Base-by-base conservation (phyloP, 2,329 filamentous ascomycete genomes). In the Fusarium xylarioides region DNA sequence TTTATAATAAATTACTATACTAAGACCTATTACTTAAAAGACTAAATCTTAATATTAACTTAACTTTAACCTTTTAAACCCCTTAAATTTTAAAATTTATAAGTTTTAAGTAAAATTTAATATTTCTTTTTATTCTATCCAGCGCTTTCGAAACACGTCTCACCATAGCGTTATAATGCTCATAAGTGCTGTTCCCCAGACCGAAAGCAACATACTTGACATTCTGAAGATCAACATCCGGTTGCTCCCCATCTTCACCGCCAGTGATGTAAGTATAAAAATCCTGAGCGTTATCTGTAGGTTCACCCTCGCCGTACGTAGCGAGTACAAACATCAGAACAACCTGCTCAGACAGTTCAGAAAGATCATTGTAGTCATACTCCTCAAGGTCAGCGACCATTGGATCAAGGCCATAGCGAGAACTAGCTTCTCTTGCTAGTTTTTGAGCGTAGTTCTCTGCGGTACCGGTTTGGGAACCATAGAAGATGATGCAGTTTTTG, bases 341-440 rank as follows among this genome's bases (percentile, higher is more conserved):
- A 7, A 40, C 37, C 4, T 61, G 47, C 21, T 43, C 57, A 2
- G 57, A 43, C 1, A 61, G 30, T 8, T 61, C 57, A 1, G 37
- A 55, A 0, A 61, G 49, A 6, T 55, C 57, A 21, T 43, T 40
- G 11, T 56, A 61, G 32, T 61, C 57, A 9, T 61, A 61, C 15
- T 61, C 57, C 4, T 61, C 57, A 7, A 61, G 57, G 7, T 61
- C 57, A 12, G 57, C 57, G n/a, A 61, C 57, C 37, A 61, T 61
- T 8, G 57, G 37, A 28, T 61, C 47, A 4, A 61, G 32, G 7
- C 57, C 57, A 23, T 56, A 61, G 12, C 57, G 49, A 0, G 57
- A 61, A 55, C 47, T 56, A 16, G 49, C 57, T 35, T 61, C 57
- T 55, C 57, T 21, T 0, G 47, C 57, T 11, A 61, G 7, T 2